Evolutionary conservation across 108 stramenopile species (phyloP), one percentile per base, ranked within the genome.

Genomic region (Parietichytrium sp.): DNA sequence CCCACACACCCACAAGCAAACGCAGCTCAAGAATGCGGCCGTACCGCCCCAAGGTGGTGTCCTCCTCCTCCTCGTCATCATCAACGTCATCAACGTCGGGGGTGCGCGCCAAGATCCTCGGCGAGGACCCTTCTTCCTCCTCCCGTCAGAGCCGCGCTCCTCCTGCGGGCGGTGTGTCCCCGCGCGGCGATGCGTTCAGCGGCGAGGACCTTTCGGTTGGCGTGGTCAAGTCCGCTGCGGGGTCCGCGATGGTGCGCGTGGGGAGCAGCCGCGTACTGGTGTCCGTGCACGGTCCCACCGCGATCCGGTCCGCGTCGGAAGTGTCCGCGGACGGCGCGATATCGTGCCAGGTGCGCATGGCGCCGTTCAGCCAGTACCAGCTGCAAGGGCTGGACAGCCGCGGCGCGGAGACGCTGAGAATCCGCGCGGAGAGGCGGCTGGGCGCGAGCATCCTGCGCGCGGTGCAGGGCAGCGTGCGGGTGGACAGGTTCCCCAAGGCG

Each of bases 401-500:
- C 0, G 20, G 20, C 61, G 61, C 20, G 33, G 15, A 72, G 61
- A 25, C 61, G 61, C 61, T 16, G 61, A 33, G 61, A 33, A 72
- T 72, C 38, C 36, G 45, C 23, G 23, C 20, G 20, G 61, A 72
- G 61, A 33, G 45, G 42, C 10, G n/a, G 16, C 42, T 72, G 36
- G 10, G 38, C 10, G 33, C 20, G 38, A 42, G 38, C 33, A 33
- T 72, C 6, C 6, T 27, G 10, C 61, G 61, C 20, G 61, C 61
- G 23, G 20, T 72, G 38, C 36, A 72, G 61, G 61, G 61, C 10
- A 72, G 61, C 61, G 33, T 72, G 20, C 61, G 61, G 15, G 38
- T 72, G 23, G 61, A 72, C 25, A 33, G 61, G 0, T 72, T 72
- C 25, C 61, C 61, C 33, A 72, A 72, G 20, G 36, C 61, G 6